Base-by-base conservation (phyloP, 164 flowering plant species). In the Warburgia ugandensis region DNA sequence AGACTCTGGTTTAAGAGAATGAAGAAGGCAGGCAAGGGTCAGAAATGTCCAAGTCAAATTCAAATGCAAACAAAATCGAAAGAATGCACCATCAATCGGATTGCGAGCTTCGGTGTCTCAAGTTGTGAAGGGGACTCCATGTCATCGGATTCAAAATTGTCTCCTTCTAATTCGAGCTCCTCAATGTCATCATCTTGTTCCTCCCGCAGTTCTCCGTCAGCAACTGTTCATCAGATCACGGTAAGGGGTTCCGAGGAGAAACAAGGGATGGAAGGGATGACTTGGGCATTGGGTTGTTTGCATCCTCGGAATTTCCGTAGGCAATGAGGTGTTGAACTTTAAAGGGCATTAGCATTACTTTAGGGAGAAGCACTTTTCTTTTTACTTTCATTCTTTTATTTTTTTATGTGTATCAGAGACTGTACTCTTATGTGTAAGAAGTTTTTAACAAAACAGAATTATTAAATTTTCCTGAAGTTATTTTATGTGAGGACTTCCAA, bases 221-320 rank as follows among this genome's bases (percentile, higher is more conserved):
- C 14, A 0, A n/a, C 26, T 6, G 26, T 20, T 25, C 6, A 27
- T 22, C 25, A 42, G 11, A 9, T 42, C 12, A 8, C 1, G 45
- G 12, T 8, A 27, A 42, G 28, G 49, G 21, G 9, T 8, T 14
- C 27, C n/a, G n/a, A 12, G n/a, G 28, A 26, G 49, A 28, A 20
- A 20, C 19, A 3, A n/a, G 49, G 49, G 49, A 45, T 28, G 49
- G 49, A 45, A 5, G 48, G 31, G 25, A 3, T 14, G 31, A 20
- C 12, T 28, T 13, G 32, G 32, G 12, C 21, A 5, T 45, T 20
- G 32, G 17, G 32, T 4, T 16, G 49, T n/a, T n/a, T n/a, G n/a
- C n/a, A n/a, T n/a, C n/a, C n/a, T n/a, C n/a, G n/a, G n/a, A n/a
- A n/a, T n/a, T n/a, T n/a, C n/a, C n/a, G n/a, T n/a, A n/a, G n/a